phyloP scores from a whole-genome alignment of 495 filamentous ascomycete genomes.

The Penicillium silybi region DNA sequence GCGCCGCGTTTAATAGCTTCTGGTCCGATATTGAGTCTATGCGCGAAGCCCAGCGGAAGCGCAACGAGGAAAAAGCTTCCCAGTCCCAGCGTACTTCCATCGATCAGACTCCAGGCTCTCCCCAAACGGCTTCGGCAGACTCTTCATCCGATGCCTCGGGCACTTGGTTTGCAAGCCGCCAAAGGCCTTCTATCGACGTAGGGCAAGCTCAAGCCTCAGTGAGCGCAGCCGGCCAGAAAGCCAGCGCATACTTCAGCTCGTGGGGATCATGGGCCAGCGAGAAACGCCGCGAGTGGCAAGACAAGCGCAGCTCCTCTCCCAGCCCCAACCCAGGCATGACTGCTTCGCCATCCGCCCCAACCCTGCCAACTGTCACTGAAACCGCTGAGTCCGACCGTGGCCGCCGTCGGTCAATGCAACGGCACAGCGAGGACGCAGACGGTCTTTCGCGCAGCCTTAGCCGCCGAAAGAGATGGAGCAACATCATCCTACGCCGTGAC shows the following conservation, averaged over 20 bases:
- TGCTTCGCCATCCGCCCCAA: slow-evolving; percentile 29
- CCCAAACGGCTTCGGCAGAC: slow-evolving; percentile 18
- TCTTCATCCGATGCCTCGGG: slow-evolving; percentile 22
- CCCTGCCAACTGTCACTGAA: slow-evolving; percentile 28
- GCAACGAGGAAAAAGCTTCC: slow-evolving; percentile 53
- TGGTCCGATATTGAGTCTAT: slow-evolving; percentile 86
- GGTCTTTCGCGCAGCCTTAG: slow-evolving; percentile 38
- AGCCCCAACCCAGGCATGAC: slow-evolving; percentile 12
- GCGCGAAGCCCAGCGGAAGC: slow-evolving; percentile 74
- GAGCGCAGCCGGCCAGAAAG: slow-evolving; percentile 64
- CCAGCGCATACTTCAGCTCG: slow-evolving; percentile 83
- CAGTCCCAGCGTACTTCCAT: slow-evolving; percentile 35
- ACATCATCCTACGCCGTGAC: slow-evolving; percentile 38
- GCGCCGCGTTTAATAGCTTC: slow-evolving; percentile 75
- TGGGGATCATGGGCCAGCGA: slow-evolving; percentile 96
- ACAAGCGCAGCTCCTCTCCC: slow-evolving; percentile 33
- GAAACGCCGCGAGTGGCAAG: slow-evolving; percentile 65
- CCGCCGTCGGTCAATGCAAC: slow-evolving; percentile 31
- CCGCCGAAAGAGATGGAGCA: slow-evolving; percentile 45
- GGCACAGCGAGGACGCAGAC: slow-evolving; percentile 26
- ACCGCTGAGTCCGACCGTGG: slow-evolving; percentile 29
- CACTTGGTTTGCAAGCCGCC: slow-evolving; percentile 28
- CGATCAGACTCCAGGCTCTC: slow-evolving; percentile 23
- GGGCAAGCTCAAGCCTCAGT: slow-evolving; percentile 64
- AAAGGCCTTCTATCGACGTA: slow-evolving; percentile 51